Base-by-base conservation (phyloP, 1,284 basidiomycete genomes). In the Bjerkandera adusta region DNA sequence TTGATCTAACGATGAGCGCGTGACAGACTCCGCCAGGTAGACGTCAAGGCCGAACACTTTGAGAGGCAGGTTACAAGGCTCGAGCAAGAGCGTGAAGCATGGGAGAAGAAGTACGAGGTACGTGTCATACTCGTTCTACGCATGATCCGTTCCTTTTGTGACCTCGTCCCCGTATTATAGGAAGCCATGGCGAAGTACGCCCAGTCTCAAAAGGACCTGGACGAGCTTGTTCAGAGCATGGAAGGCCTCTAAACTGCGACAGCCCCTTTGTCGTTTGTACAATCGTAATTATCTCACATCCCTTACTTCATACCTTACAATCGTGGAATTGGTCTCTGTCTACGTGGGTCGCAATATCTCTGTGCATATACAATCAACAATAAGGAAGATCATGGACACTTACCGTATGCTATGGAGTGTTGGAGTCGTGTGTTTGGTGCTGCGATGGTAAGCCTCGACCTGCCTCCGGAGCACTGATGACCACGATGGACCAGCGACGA, bases 31-130 rank as follows among this genome's bases (percentile, higher is more conserved):
- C 82, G 97, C 57, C 93, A 97, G 67, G 92, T 96, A 48, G 97
- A 99, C 67, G 89, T 99, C 70, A 98, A 98, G 76, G 95, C 97
- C 18, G 97, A 99, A 70, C 93, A 98, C 76, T 97, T 94, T 68
- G 96, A 98, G 72, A 83, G 95, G 46, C 92, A 97, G 64, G 84
- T 97, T 18, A 77, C 84, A 57, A 82, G 89, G 45, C 74, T 83
- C 49, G 95, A 98, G 69, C 85, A 91, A 66, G 97, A 99, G 70
- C 85, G 94, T 51, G 95, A 97, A 65, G 65, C 70, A 44, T 93
- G 89, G 92, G 96, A 98, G 81, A 81, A 85, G 76, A 98, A 97
- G 73, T 91, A 83, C 74, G 93, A 95, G 73, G 92, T 92, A 61
- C 59, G 76, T 59, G 68, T 50, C 25, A n/a, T 36, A 6, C 41